Conservation (phyloP, 768 basidiomycete species). For the Cystobasidium tubakii region DNA sequence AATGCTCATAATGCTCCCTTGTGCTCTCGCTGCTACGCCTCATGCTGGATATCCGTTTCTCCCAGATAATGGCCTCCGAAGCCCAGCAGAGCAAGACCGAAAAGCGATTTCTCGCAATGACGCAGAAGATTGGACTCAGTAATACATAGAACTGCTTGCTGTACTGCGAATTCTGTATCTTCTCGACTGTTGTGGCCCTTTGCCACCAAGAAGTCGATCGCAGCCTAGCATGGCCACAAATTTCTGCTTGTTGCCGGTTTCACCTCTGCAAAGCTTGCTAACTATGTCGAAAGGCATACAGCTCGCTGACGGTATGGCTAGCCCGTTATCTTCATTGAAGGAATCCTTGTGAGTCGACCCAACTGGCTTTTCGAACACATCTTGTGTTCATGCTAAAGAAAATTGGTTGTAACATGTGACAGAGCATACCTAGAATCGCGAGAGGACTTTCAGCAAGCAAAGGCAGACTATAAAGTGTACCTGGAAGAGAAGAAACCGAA, state of each 20-base stretch:
- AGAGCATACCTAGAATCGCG: slow-evolving; percentile 26
- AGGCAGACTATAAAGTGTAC: slow-evolving; percentile 1
- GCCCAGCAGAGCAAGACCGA: no score
- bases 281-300: not conserved
- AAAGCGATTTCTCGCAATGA: no score
- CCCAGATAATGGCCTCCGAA: no score
- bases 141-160: no score
- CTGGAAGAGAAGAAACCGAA: not conserved
- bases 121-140: no score
- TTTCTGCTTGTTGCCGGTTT: not conserved
- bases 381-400: no score
- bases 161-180: not conserved
- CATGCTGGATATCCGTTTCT: no score
- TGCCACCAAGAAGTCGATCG: not conserved
- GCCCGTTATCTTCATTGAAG: not conserved
- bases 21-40: no score
- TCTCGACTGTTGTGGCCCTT: not conserved
- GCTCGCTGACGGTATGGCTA: not conserved
- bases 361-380: no score
- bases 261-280: not conserved
- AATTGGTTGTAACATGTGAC: not conserved
- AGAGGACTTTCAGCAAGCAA: slow-evolving; percentile 20
- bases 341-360: not conserved
- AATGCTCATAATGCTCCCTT: no score
- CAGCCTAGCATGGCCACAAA: not conserved